phyloP scores from a whole-genome alignment of 306 rosid genomes.

The Phaseolus lunatus region DNA sequence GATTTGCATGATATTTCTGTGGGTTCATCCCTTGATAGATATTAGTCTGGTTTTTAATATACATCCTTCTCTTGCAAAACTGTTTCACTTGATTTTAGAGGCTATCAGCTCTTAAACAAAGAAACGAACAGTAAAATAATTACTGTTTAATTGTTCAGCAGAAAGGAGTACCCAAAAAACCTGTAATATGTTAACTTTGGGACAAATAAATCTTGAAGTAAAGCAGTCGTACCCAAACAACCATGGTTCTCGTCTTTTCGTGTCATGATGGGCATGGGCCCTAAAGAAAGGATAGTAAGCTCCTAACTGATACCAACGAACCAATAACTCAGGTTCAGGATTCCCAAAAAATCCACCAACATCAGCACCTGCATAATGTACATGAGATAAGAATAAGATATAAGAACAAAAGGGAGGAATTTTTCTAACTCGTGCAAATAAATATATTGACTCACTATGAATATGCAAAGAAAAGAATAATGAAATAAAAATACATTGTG shows the following conservation, averaged over 20 bases:
- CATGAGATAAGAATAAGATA: slow-evolving; percentile 37
- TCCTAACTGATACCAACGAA: slow-evolving; percentile 98
- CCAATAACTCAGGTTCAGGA: slow-evolving; percentile 90
- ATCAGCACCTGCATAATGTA: slow-evolving; percentile 81
- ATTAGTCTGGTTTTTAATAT: slow-evolving; percentile 6
- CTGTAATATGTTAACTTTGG: slow-evolving; percentile 5
- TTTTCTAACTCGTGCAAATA: slow-evolving; percentile 54
- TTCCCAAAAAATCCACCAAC: slow-evolving; percentile 97
- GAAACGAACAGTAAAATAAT: slow-evolving; percentile 17
- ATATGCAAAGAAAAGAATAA: slow-evolving; percentile 14
- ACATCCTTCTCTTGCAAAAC: slow-evolving; percentile 1
- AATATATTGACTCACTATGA: slow-evolving; percentile 16
- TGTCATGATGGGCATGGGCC: slow-evolving; percentile 97
- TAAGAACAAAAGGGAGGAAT: neutral
- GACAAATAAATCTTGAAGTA: slow-evolving; percentile 27
- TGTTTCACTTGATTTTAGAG: neutral
- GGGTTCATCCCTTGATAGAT: slow-evolving; percentile 16
- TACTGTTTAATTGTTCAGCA: neutral
- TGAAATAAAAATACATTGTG: slow-evolving; percentile 10
- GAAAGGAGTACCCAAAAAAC: slow-evolving; percentile 11
- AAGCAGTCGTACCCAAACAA: slow-evolving; percentile 82
- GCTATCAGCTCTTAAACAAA: neutral
- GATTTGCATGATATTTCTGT: slow-evolving; percentile 5
- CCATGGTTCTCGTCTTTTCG: slow-evolving; percentile 99
- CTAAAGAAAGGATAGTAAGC: slow-evolving; percentile 95